Evolutionary conservation across 257 asterid genomes (phyloP), one percentile per base, ranked within the genome.

Genomic region (Perilla frutescens): DNA sequence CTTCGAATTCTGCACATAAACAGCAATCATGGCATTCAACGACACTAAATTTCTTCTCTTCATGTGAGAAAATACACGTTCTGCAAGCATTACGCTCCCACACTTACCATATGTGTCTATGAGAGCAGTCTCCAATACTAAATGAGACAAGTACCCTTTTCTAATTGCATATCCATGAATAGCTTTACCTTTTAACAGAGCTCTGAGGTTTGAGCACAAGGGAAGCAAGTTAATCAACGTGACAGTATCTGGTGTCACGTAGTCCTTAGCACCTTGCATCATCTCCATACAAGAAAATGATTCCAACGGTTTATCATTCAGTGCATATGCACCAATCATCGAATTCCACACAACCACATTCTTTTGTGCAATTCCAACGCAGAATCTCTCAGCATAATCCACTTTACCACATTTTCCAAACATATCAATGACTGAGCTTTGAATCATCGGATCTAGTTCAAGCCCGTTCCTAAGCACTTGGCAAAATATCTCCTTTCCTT

Each of bases 191-290:
- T 53, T 79, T 45, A 26, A 47, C 31, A 75, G 44, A 26, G 78
- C 84, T 73, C 84, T 71, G 63, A 79, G 72, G 44, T 68, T 84
- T 6, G 83, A 62, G 75, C 93, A 83, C 1, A 90, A 83, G 2
- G 85, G 89, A 5, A 89, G 91, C 81, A 86, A 75, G 80, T 87
- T 89, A 65, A 87, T 82, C 79, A 89, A 67, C 13, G 96, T 89
- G 81, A 89, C 75, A 7, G 54, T 43, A 82, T 89, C 89, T 2
- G 90, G 86, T 53, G 37, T 76, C 76, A 86, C 79, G 56, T 72
- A 45, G 59, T 78, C 82, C 60, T 56, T 45, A 43, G 29, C 40
- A 41, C 58, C 76, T 68, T 61, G 85, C 90, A 90, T 87, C 71
- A 54, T 79, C 58, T 48, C 47, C 41, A 80, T 32, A 80, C 87